These are phyloP conservation scores for Drosera capensis DNA, from an alignment of 148 eudicot genomes.

Conservation along the genomic window DNA sequence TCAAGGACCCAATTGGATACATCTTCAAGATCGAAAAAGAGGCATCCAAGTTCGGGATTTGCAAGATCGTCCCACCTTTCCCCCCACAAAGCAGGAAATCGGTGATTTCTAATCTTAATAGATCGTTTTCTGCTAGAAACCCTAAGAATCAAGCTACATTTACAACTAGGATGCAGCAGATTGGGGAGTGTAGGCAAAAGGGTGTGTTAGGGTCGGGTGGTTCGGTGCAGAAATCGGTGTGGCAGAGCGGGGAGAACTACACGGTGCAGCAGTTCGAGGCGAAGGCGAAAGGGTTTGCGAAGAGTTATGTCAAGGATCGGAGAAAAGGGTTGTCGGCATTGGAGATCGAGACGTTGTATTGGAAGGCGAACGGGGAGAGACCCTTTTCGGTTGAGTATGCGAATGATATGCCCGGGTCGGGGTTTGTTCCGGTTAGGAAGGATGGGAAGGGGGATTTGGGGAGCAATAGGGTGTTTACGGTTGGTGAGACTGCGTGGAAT, in stretches of 20 bases:
- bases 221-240: slow-evolving; percentile 75
- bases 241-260: slow-evolving; percentile 83
- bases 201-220: too few species aligned
- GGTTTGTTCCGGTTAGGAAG: slow-evolving; percentile 27
- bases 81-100: slow-evolving; percentile 38
- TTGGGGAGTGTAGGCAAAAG: slow-evolving; percentile 85
- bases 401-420: slow-evolving; percentile 96
- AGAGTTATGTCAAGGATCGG: slow-evolving; percentile 29
- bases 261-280: slow-evolving; percentile 56
- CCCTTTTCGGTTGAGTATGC: slow-evolving; percentile 89
- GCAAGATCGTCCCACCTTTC: slow-evolving; percentile 89
- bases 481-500: slow-evolving; percentile 89
- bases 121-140: slow-evolving; percentile 34
- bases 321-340: slow-evolving; percentile 33
- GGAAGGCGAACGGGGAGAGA: slow-evolving; percentile 82
- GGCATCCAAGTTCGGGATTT: slow-evolving; percentile 77
- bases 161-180: slow-evolving; percentile 77
- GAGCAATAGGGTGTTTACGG: slow-evolving; percentile 23
- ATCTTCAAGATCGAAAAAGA: slow-evolving; percentile 84
- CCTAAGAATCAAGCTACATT: slow-evolving; percentile 44
- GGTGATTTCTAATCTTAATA: slow-evolving; percentile 37
- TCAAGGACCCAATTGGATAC: slow-evolving; percentile 89
- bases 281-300: slow-evolving; percentile 69
- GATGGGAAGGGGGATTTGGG: slow-evolving; percentile 16
- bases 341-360: slow-evolving; percentile 70